Conservation (phyloP, 192 early-diverging fungal species). For the Cetraspora pellucida region DNA sequence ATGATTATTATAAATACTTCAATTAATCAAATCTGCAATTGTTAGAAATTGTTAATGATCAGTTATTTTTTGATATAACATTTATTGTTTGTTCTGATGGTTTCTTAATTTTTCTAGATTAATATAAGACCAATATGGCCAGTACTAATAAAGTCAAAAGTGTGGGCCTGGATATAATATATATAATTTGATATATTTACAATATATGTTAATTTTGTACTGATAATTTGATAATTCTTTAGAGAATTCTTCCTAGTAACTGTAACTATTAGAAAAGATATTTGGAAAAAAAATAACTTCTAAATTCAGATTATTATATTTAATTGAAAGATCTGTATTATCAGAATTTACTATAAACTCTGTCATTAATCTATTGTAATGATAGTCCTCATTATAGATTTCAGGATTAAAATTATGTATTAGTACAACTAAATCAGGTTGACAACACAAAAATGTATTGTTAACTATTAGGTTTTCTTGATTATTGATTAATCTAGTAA, state of each 20-base stretch:
- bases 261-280: too few relatives aligned
- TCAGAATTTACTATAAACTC: background rate
- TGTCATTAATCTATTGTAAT: background rate
- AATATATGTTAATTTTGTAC: too few relatives aligned
- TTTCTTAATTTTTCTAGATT: background rate
- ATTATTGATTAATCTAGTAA: background rate
- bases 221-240: too few relatives aligned
- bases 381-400: background rate
- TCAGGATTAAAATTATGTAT: background rate
- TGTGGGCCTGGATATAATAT: too few relatives aligned
- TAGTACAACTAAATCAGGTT: background rate
- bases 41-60: background rate
- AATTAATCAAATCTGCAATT: too few relatives aligned
- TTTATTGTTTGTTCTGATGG: background rate
- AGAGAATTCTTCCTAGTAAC: too few relatives aligned
- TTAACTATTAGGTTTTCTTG: background rate
- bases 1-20: background rate
- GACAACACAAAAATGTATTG: background rate
- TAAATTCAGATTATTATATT: background rate
- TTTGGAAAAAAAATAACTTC: too few relatives aligned
- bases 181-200: too few relatives aligned
- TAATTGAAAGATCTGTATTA: background rate
- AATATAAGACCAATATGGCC: background rate
- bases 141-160: too few relatives aligned
- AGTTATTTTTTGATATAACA: background rate